Evolutionary conservation across 139 green algal species (phyloP), one percentile per base, ranked within the genome.

Genomic region (Spirogloea muscicola): DNA sequence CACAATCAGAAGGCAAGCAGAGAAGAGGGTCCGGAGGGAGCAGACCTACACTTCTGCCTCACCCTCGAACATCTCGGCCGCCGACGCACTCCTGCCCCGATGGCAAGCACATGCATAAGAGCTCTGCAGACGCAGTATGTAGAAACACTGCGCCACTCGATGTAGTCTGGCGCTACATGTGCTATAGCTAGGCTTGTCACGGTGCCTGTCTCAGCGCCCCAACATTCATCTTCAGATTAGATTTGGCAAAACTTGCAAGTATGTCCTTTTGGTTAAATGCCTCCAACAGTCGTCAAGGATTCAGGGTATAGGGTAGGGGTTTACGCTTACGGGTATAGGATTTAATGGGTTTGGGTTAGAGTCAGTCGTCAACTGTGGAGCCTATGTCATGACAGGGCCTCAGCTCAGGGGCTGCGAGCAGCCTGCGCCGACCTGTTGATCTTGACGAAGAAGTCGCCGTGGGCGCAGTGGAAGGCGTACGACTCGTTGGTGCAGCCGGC

Each of bases 401-500:
- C 18, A 25, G 18, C 16, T 18, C 16, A 55, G 18, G 16, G 44
- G 44, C 44, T 25, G n/a, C n/a, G 38, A 18, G 10, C 1, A 21
- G 39, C 33, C 6, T 51, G 29, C 49, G 16, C 49, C 40, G 34
- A 80, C 73, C 73, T 82, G 73, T 81, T 81, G 31, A 81, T 81
- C 29, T 80, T 81, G 0, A 81, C 66, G 57, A 79, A 80, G 37
- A 72, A 60, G 1, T 75, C 40, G 7, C 68, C 72, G 27, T 36
- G 34, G 9, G 70, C 67, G 62, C 70, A 81, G 27, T 80, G 61
- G 37, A 81, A 82, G 27, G 41, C 73, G 21, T 81, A 81, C 3
- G 73, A 78, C 51, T 81, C 73, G 37, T 81, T 81, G 34, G 70
- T 80, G 65, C 66, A 81, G 34, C 73, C 73, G 40, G 67, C 80